Base-by-base conservation (phyloP, 2,329 filamentous ascomycete species). In the Fusarium clavum region DNA sequence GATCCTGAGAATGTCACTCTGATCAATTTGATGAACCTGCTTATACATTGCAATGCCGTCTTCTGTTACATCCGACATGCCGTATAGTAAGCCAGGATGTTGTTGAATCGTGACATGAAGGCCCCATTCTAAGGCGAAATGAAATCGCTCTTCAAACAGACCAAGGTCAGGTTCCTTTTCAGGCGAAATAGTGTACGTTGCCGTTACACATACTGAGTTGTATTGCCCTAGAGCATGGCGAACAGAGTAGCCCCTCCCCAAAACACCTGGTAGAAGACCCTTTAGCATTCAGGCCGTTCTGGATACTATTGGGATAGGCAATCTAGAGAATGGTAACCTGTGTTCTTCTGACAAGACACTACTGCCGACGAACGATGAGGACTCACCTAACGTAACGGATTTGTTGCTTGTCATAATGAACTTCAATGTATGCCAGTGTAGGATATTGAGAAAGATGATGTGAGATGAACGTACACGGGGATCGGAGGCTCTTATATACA, bases 201-300 rank as follows among this genome's bases (percentile, higher is more conserved):
- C 60, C 3, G 45, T 41, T 2, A 71, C 64, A 9, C 54, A 58
- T 16, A 30, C 67, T 45, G 67, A 71, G 5, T 52, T 58, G 20
- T 71, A 71, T 1, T 61, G 64, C 0, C 57, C 57, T 4, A 68
- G 8, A 1, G 40, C 12, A 46, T 71, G 59, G 9, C 57, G 41
- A 18, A 52, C 38, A 12, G 67, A 54, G 24, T 71, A 71, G 6
- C 54, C 57, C 10, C 14, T 43, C 1, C 69, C 69, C 16, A 55
- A 8, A 9, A 68, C 12, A 8, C 57, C 69, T 58, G 12, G 16
- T 8, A 16, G 16, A 30, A 29, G 11, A 18, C 22, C 6, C 7
- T 11, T 46, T 7, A 46, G 44, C 24, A 29, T 12, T 9, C 13
- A 29, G 16, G 1, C 7, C 6, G 18, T 41, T 41, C 16, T 5